Evolutionary conservation across 331 rosid species (phyloP).

Genomic region (Phaseolus coccineus): DNA sequence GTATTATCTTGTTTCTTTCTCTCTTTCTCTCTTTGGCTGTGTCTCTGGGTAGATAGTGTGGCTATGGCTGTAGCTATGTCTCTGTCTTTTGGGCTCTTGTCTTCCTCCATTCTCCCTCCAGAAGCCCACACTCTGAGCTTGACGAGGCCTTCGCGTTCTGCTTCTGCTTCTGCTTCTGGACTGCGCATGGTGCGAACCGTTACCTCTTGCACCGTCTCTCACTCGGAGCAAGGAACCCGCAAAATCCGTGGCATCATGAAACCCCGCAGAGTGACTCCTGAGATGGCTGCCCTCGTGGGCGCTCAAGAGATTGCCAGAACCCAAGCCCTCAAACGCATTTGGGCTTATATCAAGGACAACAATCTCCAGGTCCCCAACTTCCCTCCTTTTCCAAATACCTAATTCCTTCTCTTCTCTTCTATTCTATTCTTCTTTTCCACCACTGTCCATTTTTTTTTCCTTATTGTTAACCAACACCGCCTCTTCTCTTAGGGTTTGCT

Average conservation of each 20-base stretch:
- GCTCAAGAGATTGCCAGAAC: slow-evolving; percentile 87
- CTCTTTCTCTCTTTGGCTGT: too few species aligned
- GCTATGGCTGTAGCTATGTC: slow-evolving; percentile 14
- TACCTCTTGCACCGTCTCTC: slow-evolving; percentile 61
- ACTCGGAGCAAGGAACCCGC: slow-evolving; percentile 58
- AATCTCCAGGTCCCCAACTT: slow-evolving; percentile 79
- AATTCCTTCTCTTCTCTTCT: too few species aligned
- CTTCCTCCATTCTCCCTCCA: not conserved
- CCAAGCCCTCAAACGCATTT: slow-evolving; percentile 86
- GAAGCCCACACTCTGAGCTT: slow-evolving; percentile 39
- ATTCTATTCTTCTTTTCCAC: too few species aligned
- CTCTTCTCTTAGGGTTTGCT: not conserved
- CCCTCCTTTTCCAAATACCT: not conserved
- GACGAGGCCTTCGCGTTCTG: slow-evolving; percentile 30
- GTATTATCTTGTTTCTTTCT: too few species aligned
- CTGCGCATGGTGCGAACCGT: slow-evolving; percentile 53
- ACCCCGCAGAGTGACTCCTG: slow-evolving; percentile 78
- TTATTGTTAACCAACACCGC: not conserved
- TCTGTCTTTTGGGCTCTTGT: slow-evolving; percentile 27
- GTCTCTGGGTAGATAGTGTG: too few species aligned
- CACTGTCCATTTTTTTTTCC: not conserved
- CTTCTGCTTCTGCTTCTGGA: slow-evolving; percentile 13
- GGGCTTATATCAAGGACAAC: slow-evolving; percentile 94
- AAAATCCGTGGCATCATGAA: slow-evolving; percentile 86
- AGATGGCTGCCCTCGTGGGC: slow-evolving; percentile 89